Conservation (phyloP, 208 protist species). For the Crithidia bombi region DNA sequence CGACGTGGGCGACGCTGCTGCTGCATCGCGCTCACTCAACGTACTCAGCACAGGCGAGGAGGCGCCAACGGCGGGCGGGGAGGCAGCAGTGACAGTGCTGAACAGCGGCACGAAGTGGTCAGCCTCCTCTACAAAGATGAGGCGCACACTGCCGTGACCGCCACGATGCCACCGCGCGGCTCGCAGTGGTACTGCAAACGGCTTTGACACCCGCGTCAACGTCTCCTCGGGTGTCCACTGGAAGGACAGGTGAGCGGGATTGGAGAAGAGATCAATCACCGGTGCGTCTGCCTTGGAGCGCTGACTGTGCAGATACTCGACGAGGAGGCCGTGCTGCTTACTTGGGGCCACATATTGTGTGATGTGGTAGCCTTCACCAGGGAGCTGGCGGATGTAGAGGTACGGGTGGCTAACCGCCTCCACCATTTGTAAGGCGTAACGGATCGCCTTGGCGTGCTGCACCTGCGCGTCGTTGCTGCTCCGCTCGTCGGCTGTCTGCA, state of each 20-base stretch:
- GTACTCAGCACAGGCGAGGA: not conserved
- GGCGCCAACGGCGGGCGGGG: not conserved
- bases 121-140: conserved; percentile 23
- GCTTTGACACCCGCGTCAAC: conserved; percentile 15
- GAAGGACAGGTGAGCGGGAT: conserved; percentile 9
- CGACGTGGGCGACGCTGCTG: not conserved
- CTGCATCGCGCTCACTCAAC: not conserved
- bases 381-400: conserved; percentile 38
- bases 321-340: conserved; percentile 26
- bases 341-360: conserved; percentile 37
- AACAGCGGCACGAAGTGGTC: conserved; percentile 17
- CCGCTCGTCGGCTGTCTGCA: conserved; percentile 22
- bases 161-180: conserved; percentile 22
- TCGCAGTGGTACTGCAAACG: conserved; percentile 32
- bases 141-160: conserved; percentile 9
- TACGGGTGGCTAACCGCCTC: conserved; percentile 45
- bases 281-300: conserved; percentile 3
- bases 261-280: conserved; percentile 28
- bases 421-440: conserved; percentile 32
- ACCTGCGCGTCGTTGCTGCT: conserved; percentile 20
- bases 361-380: conserved; percentile 36
- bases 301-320: conserved; percentile 25
- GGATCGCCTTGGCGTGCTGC: conserved; percentile 25
- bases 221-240: conserved; percentile 28
- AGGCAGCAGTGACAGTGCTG: not conserved